Conservation (phyloP, 2,329 filamentous ascomycete species). For the Dactylella cylindrospora region DNA sequence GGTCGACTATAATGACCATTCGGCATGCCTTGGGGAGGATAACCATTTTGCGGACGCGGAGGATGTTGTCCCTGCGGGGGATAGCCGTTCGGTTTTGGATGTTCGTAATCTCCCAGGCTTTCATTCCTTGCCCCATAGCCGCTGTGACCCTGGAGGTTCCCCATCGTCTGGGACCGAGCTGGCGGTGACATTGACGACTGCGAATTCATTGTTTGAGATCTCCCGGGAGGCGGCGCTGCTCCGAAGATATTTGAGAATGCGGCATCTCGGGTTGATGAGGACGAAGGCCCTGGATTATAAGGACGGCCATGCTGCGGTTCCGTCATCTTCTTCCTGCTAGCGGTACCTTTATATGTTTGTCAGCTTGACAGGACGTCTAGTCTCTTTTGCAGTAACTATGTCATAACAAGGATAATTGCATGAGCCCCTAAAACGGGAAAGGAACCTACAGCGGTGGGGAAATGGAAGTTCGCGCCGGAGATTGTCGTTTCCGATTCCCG, state of each 20-base stretch:
- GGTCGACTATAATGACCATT: slow-evolving; percentile 35
- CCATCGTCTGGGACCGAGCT: slow-evolving; percentile 44
- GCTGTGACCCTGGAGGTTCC: slow-evolving; percentile 10
- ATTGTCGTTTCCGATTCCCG: slow-evolving; percentile 30
- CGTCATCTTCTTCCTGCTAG: slow-evolving; percentile 55
- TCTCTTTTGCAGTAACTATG: too few relatives aligned
- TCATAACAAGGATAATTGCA: too few relatives aligned
- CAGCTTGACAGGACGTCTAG: too few relatives aligned
- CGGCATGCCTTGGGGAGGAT: slow-evolving; percentile 52
- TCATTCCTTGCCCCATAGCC: slow-evolving; percentile 6
- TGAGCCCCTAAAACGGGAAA: not conserved
- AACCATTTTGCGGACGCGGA: slow-evolving; percentile 51
- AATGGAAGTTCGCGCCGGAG: slow-evolving; percentile 35
- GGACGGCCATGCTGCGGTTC: slow-evolving; percentile 66
- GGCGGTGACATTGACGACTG: slow-evolving; percentile 61
- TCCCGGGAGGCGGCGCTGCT: slow-evolving; percentile 76
- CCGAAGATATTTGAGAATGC: slow-evolving; percentile 97
- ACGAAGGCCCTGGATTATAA: slow-evolving; percentile 54
- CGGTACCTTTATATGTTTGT: too few relatives aligned
- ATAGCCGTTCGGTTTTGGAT: slow-evolving; percentile 52
- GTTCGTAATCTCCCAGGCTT: slow-evolving; percentile 48
- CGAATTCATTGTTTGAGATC: slow-evolving; percentile 93
- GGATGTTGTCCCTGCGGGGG: slow-evolving; percentile 54
- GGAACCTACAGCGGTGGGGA: slow-evolving; percentile 24
- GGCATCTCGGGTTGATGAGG: slow-evolving; percentile 77